Evolutionary conservation across 2,329 filamentous ascomycete species (phyloP).

Genomic region (Monosporascus sp.): DNA sequence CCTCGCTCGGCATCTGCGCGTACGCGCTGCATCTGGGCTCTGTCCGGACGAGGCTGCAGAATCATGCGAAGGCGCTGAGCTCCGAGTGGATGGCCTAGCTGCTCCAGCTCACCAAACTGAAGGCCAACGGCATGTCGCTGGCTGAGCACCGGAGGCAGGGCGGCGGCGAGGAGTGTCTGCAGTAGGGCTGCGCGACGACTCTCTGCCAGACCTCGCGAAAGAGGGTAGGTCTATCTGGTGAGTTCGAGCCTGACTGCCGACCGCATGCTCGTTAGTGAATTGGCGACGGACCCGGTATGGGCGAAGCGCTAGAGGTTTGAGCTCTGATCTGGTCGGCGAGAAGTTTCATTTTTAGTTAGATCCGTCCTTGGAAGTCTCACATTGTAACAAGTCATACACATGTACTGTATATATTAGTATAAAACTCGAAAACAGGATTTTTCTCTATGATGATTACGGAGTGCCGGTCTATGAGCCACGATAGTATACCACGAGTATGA

Average conservation of each 20-base stretch:
- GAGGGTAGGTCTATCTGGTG: slow-evolving; percentile 26
- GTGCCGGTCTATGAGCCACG: too few relatives aligned
- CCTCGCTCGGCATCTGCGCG: slow-evolving; percentile 23
- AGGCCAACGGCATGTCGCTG: slow-evolving; percentile 19
- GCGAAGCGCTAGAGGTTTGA: slow-evolving; percentile 31
- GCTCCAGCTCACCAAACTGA: slow-evolving; percentile 12
- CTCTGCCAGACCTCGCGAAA: slow-evolving; percentile 31
- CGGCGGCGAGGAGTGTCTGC: slow-evolving; percentile 26
- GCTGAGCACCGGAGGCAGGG: slow-evolving; percentile 7
- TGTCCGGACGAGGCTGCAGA: slow-evolving; percentile 21
- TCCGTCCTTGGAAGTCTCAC: too few relatives aligned
- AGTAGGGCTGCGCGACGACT: slow-evolving; percentile 37
- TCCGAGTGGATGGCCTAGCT: slow-evolving; percentile 9
- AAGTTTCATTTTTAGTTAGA: slow-evolving; percentile 21
- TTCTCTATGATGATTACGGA: too few relatives aligned
- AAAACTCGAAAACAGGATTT: too few relatives aligned
- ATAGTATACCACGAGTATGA: too few relatives aligned
- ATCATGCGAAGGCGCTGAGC: slow-evolving; percentile 9
- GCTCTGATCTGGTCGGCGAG: slow-evolving; percentile 31
- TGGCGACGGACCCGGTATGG: slow-evolving; percentile 31
- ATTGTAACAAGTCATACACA: too few relatives aligned
- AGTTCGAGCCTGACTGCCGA: slow-evolving; percentile 28
- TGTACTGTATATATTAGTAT: too few relatives aligned
- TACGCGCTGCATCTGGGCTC: slow-evolving; percentile 35
- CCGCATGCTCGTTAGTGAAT: slow-evolving; percentile 19